These are phyloP conservation scores for Penicillium macrosclerotiorum DNA, from an alignment of 495 filamentous ascomycete species.

Conservation along the genomic window DNA sequence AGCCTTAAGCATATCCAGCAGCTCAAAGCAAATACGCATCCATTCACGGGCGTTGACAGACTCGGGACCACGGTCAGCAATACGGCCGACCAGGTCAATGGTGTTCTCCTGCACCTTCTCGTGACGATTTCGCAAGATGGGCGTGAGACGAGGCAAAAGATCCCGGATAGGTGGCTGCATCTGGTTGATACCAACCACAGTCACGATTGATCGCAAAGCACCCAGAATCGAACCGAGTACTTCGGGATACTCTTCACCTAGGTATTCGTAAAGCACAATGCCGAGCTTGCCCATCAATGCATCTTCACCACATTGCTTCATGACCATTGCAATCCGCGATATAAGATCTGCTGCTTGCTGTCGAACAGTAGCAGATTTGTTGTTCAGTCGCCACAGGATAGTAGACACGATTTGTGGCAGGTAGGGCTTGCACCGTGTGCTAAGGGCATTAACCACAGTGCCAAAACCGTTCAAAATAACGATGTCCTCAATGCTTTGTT, in stretches of 20 bases:
- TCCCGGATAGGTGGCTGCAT: constrained; percentile 99
- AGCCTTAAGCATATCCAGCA: constrained; percentile 98
- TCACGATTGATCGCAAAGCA: constrained; percentile 93
- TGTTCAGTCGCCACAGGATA: constrained; percentile 96
- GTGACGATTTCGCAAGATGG: constrained; percentile 96
- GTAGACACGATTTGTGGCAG: constrained; percentile 94
- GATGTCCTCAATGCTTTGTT: constrained; percentile 95
- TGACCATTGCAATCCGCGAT: constrained; percentile 93
- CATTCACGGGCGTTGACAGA: constrained; percentile 95
- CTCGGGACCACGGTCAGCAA: constrained; percentile 94
- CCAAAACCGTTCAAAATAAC: constrained; percentile 98
- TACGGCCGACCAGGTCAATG: constrained; percentile 98
- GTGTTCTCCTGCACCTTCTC: constrained; percentile 99
- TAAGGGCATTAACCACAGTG: constrained; percentile 93
- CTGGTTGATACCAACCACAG: constrained; percentile 94
- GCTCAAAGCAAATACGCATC: constrained; percentile 99
- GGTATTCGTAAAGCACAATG: constrained; percentile 95
- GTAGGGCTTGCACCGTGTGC: constrained; percentile 92
- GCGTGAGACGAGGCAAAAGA: constrained; percentile 89
- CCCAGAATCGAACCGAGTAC: constrained; percentile 96
- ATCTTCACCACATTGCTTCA: constrained; percentile 98
- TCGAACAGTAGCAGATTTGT: constrained; percentile 92
- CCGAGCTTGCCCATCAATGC: constrained; percentile 93
- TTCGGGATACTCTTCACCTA: constrained; percentile 98
- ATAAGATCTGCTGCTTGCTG: constrained; percentile 97